Base-by-base conservation (phyloP, 345 rosid genomes). In the Aquilaria sinensis region DNA sequence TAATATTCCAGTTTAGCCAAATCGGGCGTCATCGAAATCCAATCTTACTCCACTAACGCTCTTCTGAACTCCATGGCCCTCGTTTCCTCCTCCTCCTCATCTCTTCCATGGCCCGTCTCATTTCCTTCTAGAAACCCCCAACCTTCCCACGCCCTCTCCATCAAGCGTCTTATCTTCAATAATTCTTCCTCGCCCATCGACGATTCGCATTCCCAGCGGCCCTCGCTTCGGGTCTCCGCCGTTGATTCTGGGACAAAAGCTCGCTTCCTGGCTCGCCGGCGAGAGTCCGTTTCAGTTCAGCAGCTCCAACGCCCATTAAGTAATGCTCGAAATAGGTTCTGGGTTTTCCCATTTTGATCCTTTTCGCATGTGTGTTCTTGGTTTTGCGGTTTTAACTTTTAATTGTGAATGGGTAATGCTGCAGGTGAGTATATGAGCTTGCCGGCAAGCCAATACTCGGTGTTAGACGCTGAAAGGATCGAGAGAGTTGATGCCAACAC, bases 361-460 rank as follows among this genome's bases (percentile, higher is more conserved):
- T 3, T 14, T 47, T 53, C 60, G 58, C 60, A 43, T 47, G 49
- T 45, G 30, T 58, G 6, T 12, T 43, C 7, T 29, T 31, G 52
- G 55, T 31, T 50, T 61, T 34, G 41, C 15, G 47, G 10, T 37
- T 60, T 31, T 53, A 48, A 31, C 59, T 66, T 47, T 54, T 47
- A 33, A 8, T 3, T 51, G 56, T 58, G 47, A 9, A 11, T 54
- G 54, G 29, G 10, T 37, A 37, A 37, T 23, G 23, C 43, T 74
- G 68, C 77, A 93, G 97, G 67, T 64, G 96, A 90, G 74, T 90
- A 93, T 71, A 93, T 90, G 96, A 88, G 96, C 77, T 81, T 90
- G 84, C 98, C 97, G 9, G 96, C 97, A 32, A 90, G 98, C 74
- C 97, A 90, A 63, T 93, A 88, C 88, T 93, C 98, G 41, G 97